These are phyloP conservation scores for Mucor irregularis DNA, from an alignment of 371 early-diverging fungal species.

Conservation along the genomic window DNA sequence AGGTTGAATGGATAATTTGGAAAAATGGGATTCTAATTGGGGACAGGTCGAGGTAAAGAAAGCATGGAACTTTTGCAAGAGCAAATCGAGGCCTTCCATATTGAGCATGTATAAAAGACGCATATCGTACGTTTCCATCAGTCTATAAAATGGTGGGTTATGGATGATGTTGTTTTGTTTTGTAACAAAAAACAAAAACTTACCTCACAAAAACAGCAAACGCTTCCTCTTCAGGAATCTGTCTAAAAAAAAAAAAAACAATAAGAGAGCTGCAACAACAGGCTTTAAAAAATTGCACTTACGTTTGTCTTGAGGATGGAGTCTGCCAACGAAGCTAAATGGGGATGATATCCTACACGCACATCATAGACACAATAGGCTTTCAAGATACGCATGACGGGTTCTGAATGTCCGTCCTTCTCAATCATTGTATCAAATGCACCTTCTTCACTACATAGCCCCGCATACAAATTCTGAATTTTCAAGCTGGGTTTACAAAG, in stretches of 20 bases:
- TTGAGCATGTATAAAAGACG: slow-evolving; percentile 71
- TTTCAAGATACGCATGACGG: slow-evolving; percentile 76
- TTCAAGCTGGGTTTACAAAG: slow-evolving; percentile 72
- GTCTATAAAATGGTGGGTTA: slow-evolving; percentile 28
- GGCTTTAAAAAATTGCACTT: slow-evolving; percentile 25
- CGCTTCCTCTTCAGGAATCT: slow-evolving; percentile 89
- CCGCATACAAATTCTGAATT: not conserved
- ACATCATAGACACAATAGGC: slow-evolving; percentile 90
- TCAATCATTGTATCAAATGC: slow-evolving; percentile 75
- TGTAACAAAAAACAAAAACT: not conserved
- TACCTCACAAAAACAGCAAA: slow-evolving; percentile 79
- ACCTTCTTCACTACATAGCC: slow-evolving; percentile 35
- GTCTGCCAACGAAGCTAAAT: slow-evolving; percentile 81
- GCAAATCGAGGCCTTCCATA: slow-evolving; percentile 81
- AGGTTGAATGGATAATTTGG: slow-evolving; percentile 68
- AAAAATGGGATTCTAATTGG: slow-evolving; percentile 68
- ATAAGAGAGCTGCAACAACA: not conserved
- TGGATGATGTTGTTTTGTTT: not conserved
- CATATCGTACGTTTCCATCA: slow-evolving; percentile 86
- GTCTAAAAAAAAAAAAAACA: slow-evolving; percentile 18
- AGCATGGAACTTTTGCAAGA: slow-evolving; percentile 82
- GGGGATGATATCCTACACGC: slow-evolving; percentile 93
- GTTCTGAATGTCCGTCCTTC: slow-evolving; percentile 70
- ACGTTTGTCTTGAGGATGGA: slow-evolving; percentile 76
- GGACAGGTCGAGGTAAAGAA: slow-evolving; percentile 81